Percentiles rank a stretch among this genome's conserved stretches.
Conservation (phyloP, 306 rosid genomes). For the Dicorynia guianensis region DNA sequence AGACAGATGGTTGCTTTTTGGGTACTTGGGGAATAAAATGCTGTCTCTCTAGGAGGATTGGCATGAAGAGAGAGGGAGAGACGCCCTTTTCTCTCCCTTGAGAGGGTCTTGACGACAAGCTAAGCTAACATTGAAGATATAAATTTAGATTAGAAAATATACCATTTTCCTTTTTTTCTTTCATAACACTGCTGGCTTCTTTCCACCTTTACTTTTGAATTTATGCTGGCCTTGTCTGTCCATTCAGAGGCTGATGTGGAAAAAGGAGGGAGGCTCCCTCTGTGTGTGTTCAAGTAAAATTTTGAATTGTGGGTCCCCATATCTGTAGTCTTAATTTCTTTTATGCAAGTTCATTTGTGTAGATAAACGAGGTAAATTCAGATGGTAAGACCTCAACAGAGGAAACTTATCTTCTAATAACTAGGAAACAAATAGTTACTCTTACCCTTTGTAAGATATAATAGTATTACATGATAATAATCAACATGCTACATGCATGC, state of each 20-base stretch:
- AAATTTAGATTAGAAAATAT: slow-evolving; percentile 31
- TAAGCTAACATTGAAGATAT: slow-evolving; percentile 39
- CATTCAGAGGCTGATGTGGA: slow-evolving; percentile 72
- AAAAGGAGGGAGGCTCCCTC: slow-evolving; percentile 45
- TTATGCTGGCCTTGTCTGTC: slow-evolving; percentile 69
- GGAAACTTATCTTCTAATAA: background rate
- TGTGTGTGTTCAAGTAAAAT: slow-evolving; percentile 38
- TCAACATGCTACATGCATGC: slow-evolving; percentile 45
- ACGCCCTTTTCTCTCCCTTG: slow-evolving; percentile 18
- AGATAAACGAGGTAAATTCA: too few species aligned
- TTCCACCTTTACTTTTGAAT: slow-evolving; percentile 65
- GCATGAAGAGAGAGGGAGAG: slow-evolving; percentile 54
- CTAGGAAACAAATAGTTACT: slow-evolving; percentile 37
- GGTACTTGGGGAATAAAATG: slow-evolving; percentile 96
- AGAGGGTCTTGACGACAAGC: slow-evolving; percentile 30
- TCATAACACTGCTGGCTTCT: slow-evolving; percentile 46
- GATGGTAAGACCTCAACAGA: slow-evolving; percentile 6
- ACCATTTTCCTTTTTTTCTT: slow-evolving; percentile 37
- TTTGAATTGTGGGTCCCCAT: slow-evolving; percentile 50
- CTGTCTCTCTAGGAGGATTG: slow-evolving; percentile 92
- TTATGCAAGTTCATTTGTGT: slow-evolving; percentile 23
- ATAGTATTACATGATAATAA: background rate
- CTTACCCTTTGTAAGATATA: slow-evolving; percentile 19
- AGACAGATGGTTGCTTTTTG: slow-evolving; percentile 93
- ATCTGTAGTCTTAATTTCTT: slow-evolving; percentile 30